Base-by-base conservation (phyloP, 306 rosid species). In the Prunus armeniaca region DNA sequence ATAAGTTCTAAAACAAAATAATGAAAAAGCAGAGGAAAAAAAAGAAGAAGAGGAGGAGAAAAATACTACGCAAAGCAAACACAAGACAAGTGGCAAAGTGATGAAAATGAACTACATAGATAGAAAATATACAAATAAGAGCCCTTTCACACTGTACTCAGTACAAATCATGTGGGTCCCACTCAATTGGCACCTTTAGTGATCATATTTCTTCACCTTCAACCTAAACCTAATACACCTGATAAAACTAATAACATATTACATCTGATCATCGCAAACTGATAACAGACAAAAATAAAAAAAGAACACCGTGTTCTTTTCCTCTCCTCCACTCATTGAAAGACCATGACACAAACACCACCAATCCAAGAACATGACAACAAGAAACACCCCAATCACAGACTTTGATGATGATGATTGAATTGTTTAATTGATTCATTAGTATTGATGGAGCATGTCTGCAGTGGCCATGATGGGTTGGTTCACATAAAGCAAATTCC, bases 401-500 rank as follows among this genome's bases (percentile, higher is more conserved):
- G 32, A 41, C 46, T 51, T 54, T 5, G 76, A 62, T 22, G 9
- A 20, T 81, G 50, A 65, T 65, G 52, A 14, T 49, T 49, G 11
- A 49, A 12, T 49, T 12, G 11, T 49, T 49, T 49, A 49, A 49
- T 49, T 24, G 30, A 19, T 71, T 79, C 78, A 12, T 14, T 81
- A 87, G 77, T 88, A 87, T 73, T 60, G 86, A 73, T 60, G 85
- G 71, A 88, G 81, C 81, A 93, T 87, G 77, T 89, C 86, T 12
- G 90, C 84, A 34, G 90, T 66, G 47, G 91, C 94, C 89, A 82
- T 73, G 65, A 94, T 87, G 76, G 97, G 97, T 65, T 89, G 98
- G 72, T 87, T 90, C 12, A 77, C 72, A 61, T 67, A 68, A 9
- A 82, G 57, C 82, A 89, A 52, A 82, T 87, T 88, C 84, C 81